Evolutionary conservation across 2,329 filamentous ascomycete genomes (phyloP), one percentile per base, ranked within the genome.

Genomic region (Neonectria faginata): DNA sequence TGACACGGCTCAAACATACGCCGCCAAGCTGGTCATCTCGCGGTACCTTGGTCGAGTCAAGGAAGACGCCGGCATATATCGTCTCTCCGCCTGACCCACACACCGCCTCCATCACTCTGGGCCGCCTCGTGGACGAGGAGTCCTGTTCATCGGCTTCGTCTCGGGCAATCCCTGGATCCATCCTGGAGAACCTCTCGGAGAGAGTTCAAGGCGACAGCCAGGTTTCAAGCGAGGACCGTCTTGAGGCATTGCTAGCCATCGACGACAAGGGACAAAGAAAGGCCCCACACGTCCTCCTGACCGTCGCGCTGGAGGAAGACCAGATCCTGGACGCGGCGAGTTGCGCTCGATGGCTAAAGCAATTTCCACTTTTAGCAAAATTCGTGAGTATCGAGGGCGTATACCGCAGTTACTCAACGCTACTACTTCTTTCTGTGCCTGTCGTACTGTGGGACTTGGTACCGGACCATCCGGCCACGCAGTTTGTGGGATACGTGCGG

Each of bases 401-500:
- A 29, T 73, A 73, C 31, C 61, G 63, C 39, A 71, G 71, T 20
- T 74, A 73, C 55, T 73, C 71, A 47, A 73, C 70, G 10, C 53
- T 74, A 42, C 29, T 74, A 8, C 59, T 74, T 22, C 54, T 74
- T 39, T 74, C 71, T 12, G 69, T 74, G 2, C 71, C 72, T n/a
- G 71, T 74, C 8, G 67, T 74, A 14, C 41, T 74, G 44, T 74
- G 72, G 70, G 60, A 74, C 60, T 51, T 74, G 27, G 42, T 74
- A 22, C 66, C 70, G 42, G 71, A 74, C 22, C 70, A 73, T 51
- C 67, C 66, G 11, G 72, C 71, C n/a, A 69, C 69, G 31, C 71
- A 73, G 51, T 74, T 74, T 66, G 70, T 74, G 45, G 72, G 71
- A 47, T 74, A 74, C 41, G 66, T 74, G 36, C 73, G 66, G 60